Base-by-base conservation (phyloP, 2,329 filamentous ascomycete species). In the Pleomassaria siparia region DNA sequence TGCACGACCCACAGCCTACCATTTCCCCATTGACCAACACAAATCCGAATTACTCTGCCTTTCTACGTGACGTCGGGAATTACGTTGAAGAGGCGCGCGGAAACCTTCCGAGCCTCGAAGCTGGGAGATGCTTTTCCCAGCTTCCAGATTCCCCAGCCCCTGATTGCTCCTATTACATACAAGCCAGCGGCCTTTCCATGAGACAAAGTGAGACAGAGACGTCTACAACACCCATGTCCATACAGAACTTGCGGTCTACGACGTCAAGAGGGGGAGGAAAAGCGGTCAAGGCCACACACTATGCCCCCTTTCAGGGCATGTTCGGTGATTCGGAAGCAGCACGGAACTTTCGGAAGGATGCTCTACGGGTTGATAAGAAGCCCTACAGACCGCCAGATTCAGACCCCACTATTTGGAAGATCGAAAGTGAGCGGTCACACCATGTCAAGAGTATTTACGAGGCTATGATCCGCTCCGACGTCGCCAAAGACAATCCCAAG, bases 371-470 rank as follows among this genome's bases (percentile, higher is more conserved):
- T 37, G 52, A 55, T 4, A 56, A 65, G 3, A 44, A 53, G 12
- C 62, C 66, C 1, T 66, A 68, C 43, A 53, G 53, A 11, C 37
- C 45, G 4, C 62, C 64, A 5, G 44, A 53, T 4, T 43, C 46
- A 4, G 66, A 70, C 24, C 22, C 43, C 1, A 54, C 61, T 1
- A 67, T 70, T 28, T 29, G 12, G 1, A 47, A 56, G 11, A 50
- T 64, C 7, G 58, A 58, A 33, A 29, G 30, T 0, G 30, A 58
- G 13, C 63, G 64, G 54, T 13, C 44, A 2, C 15, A 37, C n/a
- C 50, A 60, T 28, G 47, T 57, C 6, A 51, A 59, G 21, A 59
- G 63, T 2, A 68, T 69, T 18, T 70, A 69, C 49, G 56, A 65
- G 22, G 66, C 66, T 7, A 69, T 69, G 66, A 56, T 56, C 2